These are phyloP conservation scores for Coniochaeta sp. DNA, from an alignment of 2,329 filamentous ascomycete species.

Conservation along the genomic window DNA sequence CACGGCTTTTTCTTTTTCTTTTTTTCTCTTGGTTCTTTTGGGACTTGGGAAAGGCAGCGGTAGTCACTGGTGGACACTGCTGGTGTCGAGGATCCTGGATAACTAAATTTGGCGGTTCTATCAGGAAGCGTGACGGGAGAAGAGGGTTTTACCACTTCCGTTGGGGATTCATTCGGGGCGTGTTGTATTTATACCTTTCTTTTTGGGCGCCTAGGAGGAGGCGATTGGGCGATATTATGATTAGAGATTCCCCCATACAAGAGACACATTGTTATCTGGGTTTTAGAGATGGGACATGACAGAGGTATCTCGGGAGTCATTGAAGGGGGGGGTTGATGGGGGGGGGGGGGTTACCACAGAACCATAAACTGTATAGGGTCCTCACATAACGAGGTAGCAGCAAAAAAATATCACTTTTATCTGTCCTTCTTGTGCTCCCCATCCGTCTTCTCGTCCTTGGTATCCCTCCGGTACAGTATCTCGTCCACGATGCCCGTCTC, in stretches of 20 bases:
- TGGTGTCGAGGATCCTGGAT: neutral
- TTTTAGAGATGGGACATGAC: neutral
- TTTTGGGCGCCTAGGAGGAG: neutral
- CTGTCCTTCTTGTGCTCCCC: slow-evolving; percentile 13
- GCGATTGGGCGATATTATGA: too few relatives aligned
- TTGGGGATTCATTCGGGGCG: neutral
- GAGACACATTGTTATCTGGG: neutral
- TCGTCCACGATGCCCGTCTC: slow-evolving; percentile 90
- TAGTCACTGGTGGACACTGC: neutral
- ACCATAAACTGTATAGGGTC: too few relatives aligned
- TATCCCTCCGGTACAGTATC: slow-evolving; percentile 63
- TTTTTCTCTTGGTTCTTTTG: neutral
- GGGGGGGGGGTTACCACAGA: too few relatives aligned
- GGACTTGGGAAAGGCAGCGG: neutral
- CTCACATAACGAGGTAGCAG: too few relatives aligned
- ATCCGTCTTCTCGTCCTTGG: slow-evolving; percentile 40
- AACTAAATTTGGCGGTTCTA: neutral
- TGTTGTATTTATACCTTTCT: neutral
- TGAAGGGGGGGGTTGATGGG: too few relatives aligned
- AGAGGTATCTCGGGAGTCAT: neutral
- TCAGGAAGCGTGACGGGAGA: neutral
- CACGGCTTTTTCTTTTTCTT: too few relatives aligned
- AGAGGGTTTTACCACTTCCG: neutral
- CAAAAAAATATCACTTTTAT: too few relatives aligned
- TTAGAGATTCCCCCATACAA: slow-evolving; percentile 1